These are phyloP conservation scores for Chlorella variabilis DNA, from an alignment of 163 green algal species.

Conservation along the genomic window DNA sequence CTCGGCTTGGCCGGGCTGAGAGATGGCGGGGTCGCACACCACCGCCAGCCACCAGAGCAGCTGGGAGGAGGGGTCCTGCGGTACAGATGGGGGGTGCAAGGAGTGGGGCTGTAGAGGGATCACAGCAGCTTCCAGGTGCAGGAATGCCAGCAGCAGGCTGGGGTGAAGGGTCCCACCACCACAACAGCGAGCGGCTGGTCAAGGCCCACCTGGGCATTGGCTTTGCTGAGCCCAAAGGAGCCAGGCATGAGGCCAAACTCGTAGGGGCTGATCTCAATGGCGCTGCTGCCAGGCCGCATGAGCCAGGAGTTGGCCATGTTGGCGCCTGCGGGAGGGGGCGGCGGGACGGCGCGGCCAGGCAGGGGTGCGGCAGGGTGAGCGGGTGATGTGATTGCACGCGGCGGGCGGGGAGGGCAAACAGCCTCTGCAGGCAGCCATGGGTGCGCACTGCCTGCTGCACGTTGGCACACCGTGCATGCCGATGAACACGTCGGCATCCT, in stretches of 20 bases:
- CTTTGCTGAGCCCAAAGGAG: constrained; percentile 7
- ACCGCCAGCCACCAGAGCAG: constrained; percentile 31
- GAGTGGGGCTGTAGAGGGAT: background rate
- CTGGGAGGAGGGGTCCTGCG: constrained; percentile 25
- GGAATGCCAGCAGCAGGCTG: too few relatives aligned
- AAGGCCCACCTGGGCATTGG: constrained; percentile 14
- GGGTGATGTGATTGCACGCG: background rate
- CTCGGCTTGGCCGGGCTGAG: background rate
- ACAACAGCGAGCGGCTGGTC: too few relatives aligned
- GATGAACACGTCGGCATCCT: constrained; percentile 20
- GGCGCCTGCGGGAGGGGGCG: background rate
- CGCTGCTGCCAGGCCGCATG: constrained; percentile 31
- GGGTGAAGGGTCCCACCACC: too few relatives aligned
- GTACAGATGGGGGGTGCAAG: background rate
- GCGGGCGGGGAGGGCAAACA: too few relatives aligned
- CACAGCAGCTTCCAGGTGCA: too few relatives aligned
- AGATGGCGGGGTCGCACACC: constrained; percentile 26
- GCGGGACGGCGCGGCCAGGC: background rate
- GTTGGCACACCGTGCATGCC: constrained; percentile 18
- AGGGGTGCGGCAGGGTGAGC: background rate
- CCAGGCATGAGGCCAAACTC: constrained; percentile 14
- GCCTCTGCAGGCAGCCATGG: background rate
- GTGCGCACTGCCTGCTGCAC: too few relatives aligned
- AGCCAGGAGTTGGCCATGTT: constrained; percentile 36
- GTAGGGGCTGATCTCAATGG: constrained; percentile 20